These are phyloP conservation scores for Thalassiosira mediterranea DNA, from an alignment of 352 stramenopile genomes.

Conservation along the genomic window DNA sequence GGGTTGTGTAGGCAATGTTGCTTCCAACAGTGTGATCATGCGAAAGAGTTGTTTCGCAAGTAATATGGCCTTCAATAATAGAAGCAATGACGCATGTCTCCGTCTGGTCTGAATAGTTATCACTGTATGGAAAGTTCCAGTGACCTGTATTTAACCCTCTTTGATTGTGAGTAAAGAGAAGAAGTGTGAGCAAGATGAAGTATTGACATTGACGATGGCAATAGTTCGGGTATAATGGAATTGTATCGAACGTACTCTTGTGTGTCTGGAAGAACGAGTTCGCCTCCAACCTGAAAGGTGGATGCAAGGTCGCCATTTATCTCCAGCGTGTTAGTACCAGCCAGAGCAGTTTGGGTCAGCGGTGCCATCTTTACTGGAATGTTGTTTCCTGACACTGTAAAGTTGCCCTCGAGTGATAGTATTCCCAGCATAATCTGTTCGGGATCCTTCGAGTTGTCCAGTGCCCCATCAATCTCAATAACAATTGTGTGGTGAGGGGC, in stretches of 20 bases:
- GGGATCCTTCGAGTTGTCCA: conserved; percentile 22
- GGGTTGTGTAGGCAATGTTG: conserved; percentile 23
- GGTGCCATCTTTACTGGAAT: conserved; percentile 18
- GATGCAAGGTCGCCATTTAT: neutral
- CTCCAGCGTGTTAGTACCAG: conserved; percentile 4
- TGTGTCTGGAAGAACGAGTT: conserved; percentile 42
- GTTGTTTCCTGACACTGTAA: conserved; percentile 15
- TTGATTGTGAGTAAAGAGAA: no score
- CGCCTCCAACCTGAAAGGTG: conserved; percentile 21
- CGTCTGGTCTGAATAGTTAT: conserved; percentile 7
- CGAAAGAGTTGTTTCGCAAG: neutral
- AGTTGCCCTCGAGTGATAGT: conserved; percentile 21
- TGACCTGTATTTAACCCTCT: conserved; percentile 20
- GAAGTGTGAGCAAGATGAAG: no score
- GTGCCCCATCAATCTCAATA: conserved; percentile 27
- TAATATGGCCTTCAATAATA: neutral
- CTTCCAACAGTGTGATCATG: conserved; percentile 1
- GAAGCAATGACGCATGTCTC: conserved; percentile 7
- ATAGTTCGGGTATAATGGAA: neutral
- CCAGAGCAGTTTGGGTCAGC: conserved; percentile 1
- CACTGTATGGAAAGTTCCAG: conserved; percentile 20
- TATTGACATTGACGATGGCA: neutral
- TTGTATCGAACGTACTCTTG: conserved; percentile 4
- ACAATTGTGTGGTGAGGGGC: conserved; percentile 11
- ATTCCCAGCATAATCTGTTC: conserved; percentile 29